A percentile compares a stretch with the other conserved stretches of the same genome.
phyloP scores from a whole-genome alignment of 2,329 filamentous ascomycete species.

The Pestalotiopsis sp. region DNA sequence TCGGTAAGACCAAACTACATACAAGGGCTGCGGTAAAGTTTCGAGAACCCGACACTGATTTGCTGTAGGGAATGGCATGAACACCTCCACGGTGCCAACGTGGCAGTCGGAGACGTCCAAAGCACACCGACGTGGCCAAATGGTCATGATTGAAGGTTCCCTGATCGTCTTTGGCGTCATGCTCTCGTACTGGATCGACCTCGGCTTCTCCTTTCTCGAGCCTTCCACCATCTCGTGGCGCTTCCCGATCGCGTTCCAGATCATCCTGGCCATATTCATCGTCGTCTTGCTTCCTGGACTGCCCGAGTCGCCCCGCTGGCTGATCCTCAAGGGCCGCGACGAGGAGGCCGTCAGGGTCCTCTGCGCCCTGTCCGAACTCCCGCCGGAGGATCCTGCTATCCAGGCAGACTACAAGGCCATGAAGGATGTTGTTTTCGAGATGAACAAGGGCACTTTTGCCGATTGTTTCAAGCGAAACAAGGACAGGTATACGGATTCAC shows the following conservation, averaged over 20 bases:
- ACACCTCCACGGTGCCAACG: conserved; percentile 19
- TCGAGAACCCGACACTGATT: neutral
- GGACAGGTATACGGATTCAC: neutral
- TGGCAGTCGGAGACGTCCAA: conserved; percentile 21
- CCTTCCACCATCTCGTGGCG: conserved; percentile 9
- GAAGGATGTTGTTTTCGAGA: conserved; percentile 7
- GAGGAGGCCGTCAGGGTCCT: conserved; percentile 10
- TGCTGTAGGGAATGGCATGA: conserved; percentile 13
- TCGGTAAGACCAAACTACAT: conserved; percentile 2
- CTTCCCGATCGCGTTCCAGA: conserved; percentile 11
- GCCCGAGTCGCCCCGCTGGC: conserved; percentile 11
- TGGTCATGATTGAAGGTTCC: conserved; percentile 20
- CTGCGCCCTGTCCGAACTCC: neutral
- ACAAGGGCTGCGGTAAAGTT: neutral
- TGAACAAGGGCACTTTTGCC: conserved; percentile 1
- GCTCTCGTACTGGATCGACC: conserved; percentile 12
- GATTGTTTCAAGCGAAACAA: conserved; percentile 11
- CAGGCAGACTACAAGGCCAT: conserved; percentile 7
- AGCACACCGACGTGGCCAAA: conserved; percentile 16
- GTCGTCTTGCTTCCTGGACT: neutral
- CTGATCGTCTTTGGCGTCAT: conserved; percentile 12
- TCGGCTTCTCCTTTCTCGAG: conserved; percentile 11
- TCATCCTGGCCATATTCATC: conserved; percentile 4
- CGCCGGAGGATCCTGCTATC: conserved; percentile 2
- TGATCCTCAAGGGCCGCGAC: conserved; percentile 6